These are phyloP conservation scores for Amaranthus cruentus DNA, from an alignment of 148 eudicot species.

Conservation along the genomic window DNA sequence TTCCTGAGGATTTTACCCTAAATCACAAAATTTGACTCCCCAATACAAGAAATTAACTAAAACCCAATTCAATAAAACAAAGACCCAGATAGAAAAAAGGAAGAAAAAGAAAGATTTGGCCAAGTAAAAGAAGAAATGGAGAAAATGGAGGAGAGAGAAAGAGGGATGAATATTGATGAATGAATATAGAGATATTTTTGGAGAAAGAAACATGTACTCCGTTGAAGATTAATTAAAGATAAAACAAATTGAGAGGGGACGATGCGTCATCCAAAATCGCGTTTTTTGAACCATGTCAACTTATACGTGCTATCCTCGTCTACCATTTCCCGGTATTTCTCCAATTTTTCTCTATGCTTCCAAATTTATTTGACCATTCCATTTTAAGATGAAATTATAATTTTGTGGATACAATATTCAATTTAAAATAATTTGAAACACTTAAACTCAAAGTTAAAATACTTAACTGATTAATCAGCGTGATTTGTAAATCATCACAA, in stretches of 20 bases:
- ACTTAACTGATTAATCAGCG: too few species aligned
- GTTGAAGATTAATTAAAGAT: too few species aligned
- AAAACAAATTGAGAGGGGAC: background rate
- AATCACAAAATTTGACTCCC: background rate
- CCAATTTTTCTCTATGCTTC: background rate
- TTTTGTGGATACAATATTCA: too few species aligned
- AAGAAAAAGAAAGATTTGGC: background rate
- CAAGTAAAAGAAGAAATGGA: background rate
- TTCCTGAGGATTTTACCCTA: background rate
- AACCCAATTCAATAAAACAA: background rate
- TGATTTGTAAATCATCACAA: too few species aligned
- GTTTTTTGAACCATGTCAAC: background rate
- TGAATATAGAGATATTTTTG: background rate
- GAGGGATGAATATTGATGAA: background rate
- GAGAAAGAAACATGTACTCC: background rate
- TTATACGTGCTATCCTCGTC: slow-evolving; percentile 34
- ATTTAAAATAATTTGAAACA: too few species aligned
- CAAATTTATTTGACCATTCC: too few species aligned
- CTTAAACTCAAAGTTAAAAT: too few species aligned
- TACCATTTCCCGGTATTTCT: background rate
- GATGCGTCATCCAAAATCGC: slow-evolving; percentile 1
- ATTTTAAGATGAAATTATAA: too few species aligned
- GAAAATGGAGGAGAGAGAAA: slow-evolving; percentile 20
- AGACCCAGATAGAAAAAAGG: slow-evolving; percentile 13
- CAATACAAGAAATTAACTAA: background rate